Evolutionary conservation across 495 filamentous ascomycete species (phyloP).

Genomic region (Hypoxylon trugodes): DNA sequence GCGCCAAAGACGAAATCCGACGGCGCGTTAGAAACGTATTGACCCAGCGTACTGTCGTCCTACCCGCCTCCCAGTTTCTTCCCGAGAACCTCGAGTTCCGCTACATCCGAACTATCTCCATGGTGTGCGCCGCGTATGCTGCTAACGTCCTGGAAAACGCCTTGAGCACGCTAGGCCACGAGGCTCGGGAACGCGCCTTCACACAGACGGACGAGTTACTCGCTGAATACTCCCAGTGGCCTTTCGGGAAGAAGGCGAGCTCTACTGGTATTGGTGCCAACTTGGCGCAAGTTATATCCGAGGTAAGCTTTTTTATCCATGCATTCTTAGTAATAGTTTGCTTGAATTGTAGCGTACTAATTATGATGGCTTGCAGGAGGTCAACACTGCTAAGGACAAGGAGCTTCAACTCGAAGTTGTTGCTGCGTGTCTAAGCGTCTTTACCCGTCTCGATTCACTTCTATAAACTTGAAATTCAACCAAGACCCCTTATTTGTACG

Average conservation of each 20-base stretch:
- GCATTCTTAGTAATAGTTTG: neutral
- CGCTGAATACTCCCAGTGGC: slow-evolving; percentile 96
- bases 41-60: slow-evolving; percentile 91
- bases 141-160: slow-evolving; percentile 98
- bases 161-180: slow-evolving; percentile 90
- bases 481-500: slow-evolving; percentile 13
- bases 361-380: slow-evolving; percentile 57
- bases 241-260: slow-evolving; percentile 82
- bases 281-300: slow-evolving; percentile 83
- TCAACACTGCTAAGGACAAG: slow-evolving; percentile 84
- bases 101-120: slow-evolving; percentile 87
- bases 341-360: slow-evolving; percentile 4
- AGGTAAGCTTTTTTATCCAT: slow-evolving; percentile 54
- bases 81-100: slow-evolving; percentile 94
- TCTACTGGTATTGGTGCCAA: slow-evolving; percentile 91
- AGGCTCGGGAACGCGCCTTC: slow-evolving; percentile 91
- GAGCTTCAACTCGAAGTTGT: slow-evolving; percentile 98
- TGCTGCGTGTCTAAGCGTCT: slow-evolving; percentile 94
- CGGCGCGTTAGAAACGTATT: slow-evolving; percentile 90
- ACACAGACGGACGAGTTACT: slow-evolving; percentile 96
- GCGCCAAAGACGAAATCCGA: slow-evolving; percentile 96
- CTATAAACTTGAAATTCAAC: slow-evolving; percentile 61
- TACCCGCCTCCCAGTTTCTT: slow-evolving; percentile 82
- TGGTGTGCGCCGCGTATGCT: slow-evolving; percentile 98
- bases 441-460: slow-evolving; percentile 93